Conservation (phyloP, 2,329 filamentous ascomycete species). For the Talaromyces marneffei region DNA sequence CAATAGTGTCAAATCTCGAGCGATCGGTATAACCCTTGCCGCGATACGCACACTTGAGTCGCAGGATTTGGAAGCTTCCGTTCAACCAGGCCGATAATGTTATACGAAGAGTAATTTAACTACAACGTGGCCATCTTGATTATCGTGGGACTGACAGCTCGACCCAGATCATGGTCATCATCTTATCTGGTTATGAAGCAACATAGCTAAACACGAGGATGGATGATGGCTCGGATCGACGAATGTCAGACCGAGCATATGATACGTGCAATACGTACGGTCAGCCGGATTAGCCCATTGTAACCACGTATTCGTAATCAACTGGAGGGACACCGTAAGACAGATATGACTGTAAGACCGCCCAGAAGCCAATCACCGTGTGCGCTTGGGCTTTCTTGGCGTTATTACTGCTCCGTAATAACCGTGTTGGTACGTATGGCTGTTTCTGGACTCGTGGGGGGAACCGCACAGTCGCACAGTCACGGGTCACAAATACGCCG, state of each 20-base stretch:
- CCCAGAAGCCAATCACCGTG: neutral
- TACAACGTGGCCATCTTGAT: neutral
- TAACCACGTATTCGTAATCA: constrained; percentile 9
- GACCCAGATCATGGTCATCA: neutral
- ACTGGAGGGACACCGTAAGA: neutral
- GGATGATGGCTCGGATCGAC: neutral
- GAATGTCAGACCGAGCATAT: neutral
- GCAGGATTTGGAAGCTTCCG: neutral
- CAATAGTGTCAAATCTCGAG: neutral
- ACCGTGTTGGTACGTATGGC: constrained; percentile 13
- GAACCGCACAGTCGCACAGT: neutral
- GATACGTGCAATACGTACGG: constrained; percentile 3
- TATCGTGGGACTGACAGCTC: neutral
- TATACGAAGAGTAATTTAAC: neutral
- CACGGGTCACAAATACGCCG: constrained; percentile 14
- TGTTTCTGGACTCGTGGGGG: neutral
- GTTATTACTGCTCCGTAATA: constrained; percentile 10
- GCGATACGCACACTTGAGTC: neutral
- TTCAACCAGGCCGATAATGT: neutral
- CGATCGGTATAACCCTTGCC: neutral
- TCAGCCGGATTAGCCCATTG: neutral
- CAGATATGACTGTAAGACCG: neutral
- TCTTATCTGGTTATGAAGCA: neutral
- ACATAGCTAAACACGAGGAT: neutral
- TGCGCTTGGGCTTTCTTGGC: neutral